These are phyloP conservation scores for Colletotrichum karsti DNA, from an alignment of 2,329 filamentous ascomycete genomes.

Conservation along the genomic window DNA sequence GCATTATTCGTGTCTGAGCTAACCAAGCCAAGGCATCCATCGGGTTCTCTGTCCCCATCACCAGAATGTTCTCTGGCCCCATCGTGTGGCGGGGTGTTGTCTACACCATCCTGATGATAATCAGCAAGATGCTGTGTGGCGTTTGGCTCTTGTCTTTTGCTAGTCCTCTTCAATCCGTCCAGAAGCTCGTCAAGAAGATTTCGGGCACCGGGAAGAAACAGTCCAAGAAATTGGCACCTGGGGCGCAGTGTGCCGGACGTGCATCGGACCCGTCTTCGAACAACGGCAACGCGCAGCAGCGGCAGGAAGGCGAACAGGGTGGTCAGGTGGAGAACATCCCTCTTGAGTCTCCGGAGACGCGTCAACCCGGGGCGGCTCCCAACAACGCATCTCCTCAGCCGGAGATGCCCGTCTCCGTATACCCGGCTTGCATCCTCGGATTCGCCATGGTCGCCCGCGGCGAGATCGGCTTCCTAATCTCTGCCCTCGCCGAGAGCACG, in stretches of 20 bases:
- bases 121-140: conserved; percentile 69
- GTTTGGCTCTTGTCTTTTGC: conserved; percentile 60
- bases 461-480: conserved; percentile 82
- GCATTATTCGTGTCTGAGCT: neutral
- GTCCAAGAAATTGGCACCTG: conserved; percentile 9
- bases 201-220: neutral
- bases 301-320: neutral
- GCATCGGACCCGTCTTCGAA: neutral
- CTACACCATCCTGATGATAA: conserved; percentile 75
- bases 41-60: conserved; percentile 82
- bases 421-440: conserved; percentile 73
- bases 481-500: conserved; percentile 68
- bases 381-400: conserved; percentile 31
- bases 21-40: conserved; percentile 60
- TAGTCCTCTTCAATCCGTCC: conserved; percentile 19
- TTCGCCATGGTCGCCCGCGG: conserved; percentile 78
- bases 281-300: neutral
- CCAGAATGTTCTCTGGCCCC: conserved; percentile 68
- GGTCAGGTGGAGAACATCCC: neutral
- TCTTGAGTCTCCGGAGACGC: conserved; percentile 4
- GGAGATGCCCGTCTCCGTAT: conserved; percentile 66
- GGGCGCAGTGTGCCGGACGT: conserved; percentile 5
- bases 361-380: conserved; percentile 26
- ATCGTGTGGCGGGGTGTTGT: conserved; percentile 78
- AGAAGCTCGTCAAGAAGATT: neutral